phyloP scores from a whole-genome alignment of 148 eudicot genomes.

The Hydrangea macrophylla region DNA sequence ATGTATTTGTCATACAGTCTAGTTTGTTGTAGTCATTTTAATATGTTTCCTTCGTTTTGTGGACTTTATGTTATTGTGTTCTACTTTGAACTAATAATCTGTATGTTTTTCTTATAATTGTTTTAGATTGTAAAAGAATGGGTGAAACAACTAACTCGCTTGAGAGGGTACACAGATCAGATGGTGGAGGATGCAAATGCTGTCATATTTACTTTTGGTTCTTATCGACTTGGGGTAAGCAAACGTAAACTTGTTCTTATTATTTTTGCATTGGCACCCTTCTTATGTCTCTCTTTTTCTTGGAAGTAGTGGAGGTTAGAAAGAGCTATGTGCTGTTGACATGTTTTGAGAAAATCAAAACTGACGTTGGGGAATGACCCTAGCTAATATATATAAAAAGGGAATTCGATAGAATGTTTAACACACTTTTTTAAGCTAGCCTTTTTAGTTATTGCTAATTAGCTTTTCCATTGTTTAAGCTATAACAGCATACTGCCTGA shows the following conservation, averaged over 20 bases:
- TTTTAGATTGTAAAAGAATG: slow-evolving; percentile 65
- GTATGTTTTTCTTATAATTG: background rate
- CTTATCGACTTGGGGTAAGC: slow-evolving; percentile 74
- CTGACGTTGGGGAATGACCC: too few species aligned
- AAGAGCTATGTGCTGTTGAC: too few species aligned
- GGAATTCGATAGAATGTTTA: too few species aligned
- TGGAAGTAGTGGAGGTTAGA: too few species aligned
- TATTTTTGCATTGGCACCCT: background rate
- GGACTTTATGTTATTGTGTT: background rate
- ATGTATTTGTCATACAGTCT: background rate
- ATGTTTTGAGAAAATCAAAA: too few species aligned
- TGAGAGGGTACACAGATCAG: slow-evolving; percentile 71
- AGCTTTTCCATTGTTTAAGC: too few species aligned
- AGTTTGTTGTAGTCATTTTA: background rate
- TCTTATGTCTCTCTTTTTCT: background rate
- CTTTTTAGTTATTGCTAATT: too few species aligned
- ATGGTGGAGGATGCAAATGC: slow-evolving; percentile 84
- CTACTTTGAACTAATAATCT: background rate
- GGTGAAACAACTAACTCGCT: slow-evolving; percentile 70
- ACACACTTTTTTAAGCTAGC: too few species aligned
- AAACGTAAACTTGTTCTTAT: background rate
- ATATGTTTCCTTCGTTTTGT: too few species aligned
- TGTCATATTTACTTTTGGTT: slow-evolving; percentile 70
- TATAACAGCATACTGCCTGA: too few species aligned
- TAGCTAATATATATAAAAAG: too few species aligned